Percentiles rank a stretch among this genome's conserved stretches.
Conservation (phyloP, 345 rosid genomes). For the Eucalyptus fibrosa region DNA sequence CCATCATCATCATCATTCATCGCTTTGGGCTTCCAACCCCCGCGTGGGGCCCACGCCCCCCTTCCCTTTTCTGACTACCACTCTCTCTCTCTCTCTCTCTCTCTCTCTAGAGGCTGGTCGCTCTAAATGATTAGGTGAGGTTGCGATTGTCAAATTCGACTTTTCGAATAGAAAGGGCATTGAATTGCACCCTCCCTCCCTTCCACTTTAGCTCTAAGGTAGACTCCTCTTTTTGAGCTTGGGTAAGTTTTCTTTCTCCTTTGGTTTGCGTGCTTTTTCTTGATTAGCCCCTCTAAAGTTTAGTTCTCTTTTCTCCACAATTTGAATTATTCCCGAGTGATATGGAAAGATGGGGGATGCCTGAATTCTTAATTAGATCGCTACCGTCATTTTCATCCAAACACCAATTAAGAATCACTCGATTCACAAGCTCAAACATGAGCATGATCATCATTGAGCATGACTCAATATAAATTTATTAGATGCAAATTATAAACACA, state of each 20-base stretch:
- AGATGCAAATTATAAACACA: fast-evolving
- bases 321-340: not conserved
- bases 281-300: not conserved
- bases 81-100: not conserved
- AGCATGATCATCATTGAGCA: not conserved
- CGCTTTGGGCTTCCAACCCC: not conserved
- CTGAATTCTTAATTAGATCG: not conserved
- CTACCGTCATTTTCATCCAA: fast-evolving
- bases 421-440: not conserved
- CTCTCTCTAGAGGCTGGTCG: not conserved
- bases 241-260: not conserved
- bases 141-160: not conserved
- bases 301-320: not conserved
- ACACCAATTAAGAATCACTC: not conserved
- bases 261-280: not conserved
- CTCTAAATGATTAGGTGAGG: not conserved
- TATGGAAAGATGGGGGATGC: not conserved
- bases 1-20: not conserved
- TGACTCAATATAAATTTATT: not conserved
- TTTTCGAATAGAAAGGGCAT: not conserved
- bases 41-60: not conserved
- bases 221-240: not conserved
- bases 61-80: not conserved
- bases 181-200: not conserved
- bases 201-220: not conserved